Base-by-base conservation (phyloP, 495 filamentous ascomycete genomes). In the Daldinia bambusicola region DNA sequence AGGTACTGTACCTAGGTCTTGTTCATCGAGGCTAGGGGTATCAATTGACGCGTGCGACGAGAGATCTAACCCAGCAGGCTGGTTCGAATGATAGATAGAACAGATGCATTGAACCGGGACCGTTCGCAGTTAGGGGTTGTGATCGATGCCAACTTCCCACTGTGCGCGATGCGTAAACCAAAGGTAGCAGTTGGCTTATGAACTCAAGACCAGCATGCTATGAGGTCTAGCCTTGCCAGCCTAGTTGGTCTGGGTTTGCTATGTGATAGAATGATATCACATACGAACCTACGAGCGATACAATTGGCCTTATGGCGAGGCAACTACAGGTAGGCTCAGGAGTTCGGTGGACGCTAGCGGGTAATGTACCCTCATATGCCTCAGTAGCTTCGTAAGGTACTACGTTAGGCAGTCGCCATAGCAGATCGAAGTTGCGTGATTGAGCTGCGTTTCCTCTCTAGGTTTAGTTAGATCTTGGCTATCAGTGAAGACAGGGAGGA, bases 361-460 rank as follows among this genome's bases (percentile, higher is more conserved):
- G 41, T 14, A 43, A 43, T 9, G 40, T 18, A 18, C 16, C n/a
- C n/a, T n/a, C n/a, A n/a, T n/a, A n/a, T n/a, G n/a, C n/a, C 41
- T 45, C 18, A 20, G 41, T 20, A 45, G 16, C 41, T 45, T 3
- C 26, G 26, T 26, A 26, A 26, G 26, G 3, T 26, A 26, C 3
- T 22, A 10, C 7, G 55, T 41, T 38, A 36, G 16, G 30, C 53
- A 57, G 40, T 65, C 70, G 66, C 55, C 66, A 73, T 66, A 58
- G 26, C 4, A 55, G 61, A 58, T 58, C 7, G 2, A 48, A 45
- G 66, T 73, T 73, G 70, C 66, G 70, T 73, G 61, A 66, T 67
- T 56, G 56, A 56, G 9, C 48, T 14, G 16, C 18, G 20, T 61
- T 62, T 18, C 66, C 61, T 5, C 4, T 58, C n/a, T 57, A 18